A percentile compares a stretch with the other conserved stretches of the same genome.
Conservation (phyloP, 2,329 filamentous ascomycete genomes). For the Leptographium radiaticola region DNA sequence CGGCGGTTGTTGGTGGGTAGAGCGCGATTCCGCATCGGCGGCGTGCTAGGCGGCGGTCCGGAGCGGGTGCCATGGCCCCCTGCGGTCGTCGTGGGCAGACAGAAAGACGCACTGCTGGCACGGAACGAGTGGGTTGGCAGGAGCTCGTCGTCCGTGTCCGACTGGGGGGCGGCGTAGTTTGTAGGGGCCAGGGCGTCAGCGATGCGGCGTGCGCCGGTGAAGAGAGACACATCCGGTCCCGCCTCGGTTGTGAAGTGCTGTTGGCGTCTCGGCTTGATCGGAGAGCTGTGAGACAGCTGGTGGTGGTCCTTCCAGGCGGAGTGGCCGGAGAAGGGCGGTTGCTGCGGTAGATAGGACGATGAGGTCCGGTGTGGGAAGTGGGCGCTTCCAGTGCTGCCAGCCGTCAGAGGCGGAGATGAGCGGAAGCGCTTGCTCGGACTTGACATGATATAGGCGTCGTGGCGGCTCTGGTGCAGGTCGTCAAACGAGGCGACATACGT, state of each 20-base stretch:
- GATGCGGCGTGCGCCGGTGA: slow-evolving; percentile 56
- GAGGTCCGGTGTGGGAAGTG: slow-evolving; percentile 35
- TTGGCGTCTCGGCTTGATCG: slow-evolving; percentile 63
- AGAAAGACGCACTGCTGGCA: slow-evolving; percentile 22
- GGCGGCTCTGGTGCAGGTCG: slow-evolving; percentile 15
- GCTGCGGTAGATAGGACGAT: slow-evolving; percentile 26
- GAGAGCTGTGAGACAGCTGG: slow-evolving; percentile 73
- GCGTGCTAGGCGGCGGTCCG: slow-evolving; percentile 76
- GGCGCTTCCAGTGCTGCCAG: slow-evolving; percentile 57
- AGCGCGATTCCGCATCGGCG: slow-evolving; percentile 49
- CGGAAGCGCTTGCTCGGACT: slow-evolving; percentile 59
- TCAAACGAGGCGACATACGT: slow-evolving; percentile 49
- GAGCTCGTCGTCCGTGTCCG: slow-evolving; percentile 74
- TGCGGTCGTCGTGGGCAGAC: background rate
- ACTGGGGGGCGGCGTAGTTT: slow-evolving; percentile 47
- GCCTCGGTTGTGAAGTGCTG: slow-evolving; percentile 60
- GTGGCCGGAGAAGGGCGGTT: slow-evolving; percentile 23
- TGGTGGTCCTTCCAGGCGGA: slow-evolving; percentile 69
- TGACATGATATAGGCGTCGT: slow-evolving; percentile 23
- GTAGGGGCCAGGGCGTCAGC: slow-evolving; percentile 44
- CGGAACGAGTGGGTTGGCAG: slow-evolving; percentile 66
- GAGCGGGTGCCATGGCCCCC: slow-evolving; percentile 28
- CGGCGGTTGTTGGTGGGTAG: slow-evolving; percentile 28
- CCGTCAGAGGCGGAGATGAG: slow-evolving; percentile 42
- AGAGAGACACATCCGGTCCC: slow-evolving; percentile 66